phyloP scores from a whole-genome alignment of 2,329 filamentous ascomycete species.

The Orbilia javanica region DNA sequence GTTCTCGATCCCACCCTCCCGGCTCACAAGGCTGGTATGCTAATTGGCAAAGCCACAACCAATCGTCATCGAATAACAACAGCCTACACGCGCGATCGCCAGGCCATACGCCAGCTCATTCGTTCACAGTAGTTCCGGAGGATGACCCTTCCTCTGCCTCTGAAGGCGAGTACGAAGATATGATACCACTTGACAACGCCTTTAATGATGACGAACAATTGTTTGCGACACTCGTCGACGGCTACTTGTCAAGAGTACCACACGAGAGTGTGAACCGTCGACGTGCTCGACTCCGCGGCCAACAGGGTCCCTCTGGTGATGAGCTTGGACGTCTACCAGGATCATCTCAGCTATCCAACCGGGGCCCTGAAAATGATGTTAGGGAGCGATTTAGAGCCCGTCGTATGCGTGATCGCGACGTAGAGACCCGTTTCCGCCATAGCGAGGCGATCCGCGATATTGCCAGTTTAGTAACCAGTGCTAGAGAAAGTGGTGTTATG shows the following conservation, averaged over 20 bases:
- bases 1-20: background rate
- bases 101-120: conserved; percentile 9
- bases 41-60: conserved; percentile 25
- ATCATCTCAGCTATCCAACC: background rate
- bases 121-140: conserved; percentile 32
- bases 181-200: conserved; percentile 34
- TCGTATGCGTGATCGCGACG: conserved; percentile 42
- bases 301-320: conserved; percentile 14
- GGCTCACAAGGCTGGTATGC: conserved; percentile 19
- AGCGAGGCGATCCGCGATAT: conserved; percentile 52
- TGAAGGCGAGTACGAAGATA: conserved; percentile 51
- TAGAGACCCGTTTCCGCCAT: conserved; percentile 32
- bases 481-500: conserved; percentile 40
- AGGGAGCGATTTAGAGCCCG: conserved; percentile 27
- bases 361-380: conserved; percentile 12
- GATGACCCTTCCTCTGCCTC: conserved; percentile 51
- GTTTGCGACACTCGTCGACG: conserved; percentile 34
- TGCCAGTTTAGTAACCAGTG: conserved; percentile 33
- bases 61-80: conserved; percentile 5
- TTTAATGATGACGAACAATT: conserved; percentile 38
- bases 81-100: conserved; percentile 24
- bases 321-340: conserved; percentile 6
- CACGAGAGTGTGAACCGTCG: conserved; percentile 25
- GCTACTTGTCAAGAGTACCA: conserved; percentile 33
- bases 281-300: conserved; percentile 30